phyloP scores from a whole-genome alignment of 1,139 yeast genomes.

The Geotrichum reessii region DNA sequence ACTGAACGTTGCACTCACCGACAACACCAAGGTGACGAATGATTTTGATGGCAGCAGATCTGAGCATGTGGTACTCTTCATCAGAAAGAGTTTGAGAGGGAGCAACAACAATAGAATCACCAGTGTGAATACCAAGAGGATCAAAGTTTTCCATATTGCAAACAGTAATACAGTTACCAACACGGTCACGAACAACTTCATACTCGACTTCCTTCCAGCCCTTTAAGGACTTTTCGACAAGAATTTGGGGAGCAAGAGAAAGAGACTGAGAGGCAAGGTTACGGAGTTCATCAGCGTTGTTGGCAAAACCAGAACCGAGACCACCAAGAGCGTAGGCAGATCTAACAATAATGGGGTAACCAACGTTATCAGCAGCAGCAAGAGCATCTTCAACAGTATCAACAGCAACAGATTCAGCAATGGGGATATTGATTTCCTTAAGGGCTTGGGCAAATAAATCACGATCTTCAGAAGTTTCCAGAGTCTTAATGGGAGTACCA shows the following conservation, averaged over 20 bases:
- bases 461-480: slow-evolving; percentile 96
- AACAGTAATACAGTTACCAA: slow-evolving; percentile 96
- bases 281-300: slow-evolving; percentile 71
- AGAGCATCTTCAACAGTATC: slow-evolving; percentile 90
- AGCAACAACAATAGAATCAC: slow-evolving; percentile 98
- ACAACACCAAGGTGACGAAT: slow-evolving; percentile 98
- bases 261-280: slow-evolving; percentile 84
- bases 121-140: slow-evolving; percentile 97
- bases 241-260: slow-evolving; percentile 86
- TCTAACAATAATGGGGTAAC: slow-evolving; percentile 95
- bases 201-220: slow-evolving; percentile 99
- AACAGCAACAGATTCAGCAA: slow-evolving; percentile 94
- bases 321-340: slow-evolving; percentile 98
- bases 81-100: slow-evolving; percentile 97
- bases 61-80: slow-evolving; percentile 95
- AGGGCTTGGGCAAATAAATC: slow-evolving; percentile 91
- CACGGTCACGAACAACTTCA: slow-evolving; percentile 97
- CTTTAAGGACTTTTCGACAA: slow-evolving; percentile 94
- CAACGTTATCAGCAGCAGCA: slow-evolving; percentile 75
- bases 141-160: slow-evolving; percentile 99
- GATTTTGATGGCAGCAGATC: slow-evolving; percentile 96
- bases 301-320: slow-evolving; percentile 95
- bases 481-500: slow-evolving; percentile 93
- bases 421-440: slow-evolving; percentile 88
- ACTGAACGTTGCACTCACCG: slow-evolving; percentile 98